Evolutionary conservation across 441 rosid species (phyloP).

Genomic region (Daphne laureola): DNA sequence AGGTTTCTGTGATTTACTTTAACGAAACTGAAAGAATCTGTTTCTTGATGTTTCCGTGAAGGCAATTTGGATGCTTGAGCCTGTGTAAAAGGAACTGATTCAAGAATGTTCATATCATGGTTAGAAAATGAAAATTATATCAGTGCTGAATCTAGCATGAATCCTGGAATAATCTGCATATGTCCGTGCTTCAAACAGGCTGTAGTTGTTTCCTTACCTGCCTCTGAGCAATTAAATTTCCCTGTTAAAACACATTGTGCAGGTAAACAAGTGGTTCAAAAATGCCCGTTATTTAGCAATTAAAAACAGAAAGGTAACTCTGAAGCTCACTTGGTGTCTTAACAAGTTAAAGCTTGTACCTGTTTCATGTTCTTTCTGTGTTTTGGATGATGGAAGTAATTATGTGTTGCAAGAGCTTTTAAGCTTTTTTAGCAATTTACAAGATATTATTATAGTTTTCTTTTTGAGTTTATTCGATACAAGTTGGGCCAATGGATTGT

Average conservation of each 20-base stretch:
- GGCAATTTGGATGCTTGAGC: conserved; percentile 3
- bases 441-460: background rate
- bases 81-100: background rate
- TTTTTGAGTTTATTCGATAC: background rate
- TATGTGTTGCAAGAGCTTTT: background rate
- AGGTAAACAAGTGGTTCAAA: conserved; percentile 99
- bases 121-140: background rate
- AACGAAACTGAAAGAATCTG: conserved; percentile 6
- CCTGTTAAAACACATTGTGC: conserved; percentile 23
- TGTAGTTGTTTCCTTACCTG: conserved; percentile 12
- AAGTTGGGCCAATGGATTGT: background rate
- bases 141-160: background rate
- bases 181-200: too few relatives aligned
- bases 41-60: background rate
- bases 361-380: background rate
- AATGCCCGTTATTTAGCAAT: conserved; percentile 88
- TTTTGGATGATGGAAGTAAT: background rate
- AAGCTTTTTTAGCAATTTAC: background rate
- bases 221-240: conserved; percentile 14
- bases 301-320: conserved; percentile 70
- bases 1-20: too few relatives aligned
- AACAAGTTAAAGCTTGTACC: background rate
- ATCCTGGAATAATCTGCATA: background rate
- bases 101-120: too few relatives aligned
- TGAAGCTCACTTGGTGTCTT: conserved; percentile 4